These are phyloP conservation scores for Sarocladium brachiariae DNA, from an alignment of 2,329 filamentous ascomycete species.

Conservation along the genomic window DNA sequence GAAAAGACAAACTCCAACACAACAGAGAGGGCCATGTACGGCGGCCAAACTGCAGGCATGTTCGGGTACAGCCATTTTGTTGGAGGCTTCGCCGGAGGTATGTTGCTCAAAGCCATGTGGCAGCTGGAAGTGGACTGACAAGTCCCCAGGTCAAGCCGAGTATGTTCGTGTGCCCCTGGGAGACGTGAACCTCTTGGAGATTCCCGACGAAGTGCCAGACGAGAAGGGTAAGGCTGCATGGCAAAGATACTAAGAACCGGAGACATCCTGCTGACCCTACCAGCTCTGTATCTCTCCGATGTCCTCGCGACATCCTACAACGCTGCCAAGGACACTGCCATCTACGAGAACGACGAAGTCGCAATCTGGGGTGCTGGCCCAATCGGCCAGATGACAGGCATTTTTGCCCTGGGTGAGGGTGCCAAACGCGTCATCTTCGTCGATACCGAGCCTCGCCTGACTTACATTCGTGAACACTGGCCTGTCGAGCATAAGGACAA, in stretches of 20 bases:
- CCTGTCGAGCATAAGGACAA: slow-evolving; percentile 40
- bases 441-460: slow-evolving; percentile 64
- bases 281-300: slow-evolving; percentile 67
- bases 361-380: slow-evolving; percentile 83
- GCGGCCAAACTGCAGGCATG: slow-evolving; percentile 65
- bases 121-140: background rate
- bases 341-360: slow-evolving; percentile 70
- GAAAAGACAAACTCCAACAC: slow-evolving; percentile 72
- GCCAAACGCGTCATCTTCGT: slow-evolving; percentile 72
- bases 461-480: slow-evolving; percentile 59
- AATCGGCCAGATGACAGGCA: slow-evolving; percentile 75
- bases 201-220: slow-evolving; percentile 74
- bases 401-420: slow-evolving; percentile 69
- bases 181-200: slow-evolving; percentile 72
- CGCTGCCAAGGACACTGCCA: slow-evolving; percentile 73
- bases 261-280: background rate
- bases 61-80: slow-evolving; percentile 74
- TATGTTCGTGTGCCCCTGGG: slow-evolving; percentile 76
- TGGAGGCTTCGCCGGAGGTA: slow-evolving; percentile 74
- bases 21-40: slow-evolving; percentile 68
- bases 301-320: slow-evolving; percentile 76
- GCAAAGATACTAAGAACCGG: slow-evolving; percentile 10
- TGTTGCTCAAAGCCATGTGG: background rate
- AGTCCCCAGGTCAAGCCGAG: slow-evolving; percentile 62
- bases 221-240: slow-evolving; percentile 53